These are phyloP conservation scores for Astrocystis sublimbata DNA, from an alignment of 495 filamentous ascomycete genomes.

Conservation along the genomic window DNA sequence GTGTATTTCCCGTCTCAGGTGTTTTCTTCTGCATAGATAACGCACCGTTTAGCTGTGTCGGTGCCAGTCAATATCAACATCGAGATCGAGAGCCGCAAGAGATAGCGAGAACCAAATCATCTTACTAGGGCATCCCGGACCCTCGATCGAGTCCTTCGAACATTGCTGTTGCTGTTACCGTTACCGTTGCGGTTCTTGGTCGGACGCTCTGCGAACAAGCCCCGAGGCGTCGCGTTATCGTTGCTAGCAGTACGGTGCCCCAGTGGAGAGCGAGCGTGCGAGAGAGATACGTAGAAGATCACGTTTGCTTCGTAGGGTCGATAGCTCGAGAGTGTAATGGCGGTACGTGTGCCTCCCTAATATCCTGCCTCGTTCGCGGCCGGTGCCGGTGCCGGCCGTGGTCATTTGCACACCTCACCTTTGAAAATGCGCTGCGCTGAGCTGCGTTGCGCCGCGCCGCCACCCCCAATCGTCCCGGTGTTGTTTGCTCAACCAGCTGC, in stretches of 20 bases:
- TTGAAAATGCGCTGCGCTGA: neutral
- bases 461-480: neutral
- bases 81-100: neutral
- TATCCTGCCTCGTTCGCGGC: neutral
- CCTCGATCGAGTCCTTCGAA: conserved; percentile 4
- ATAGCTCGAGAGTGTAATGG: conserved; percentile 21
- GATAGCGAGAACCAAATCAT: conserved; percentile 4
- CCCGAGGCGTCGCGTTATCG: neutral
- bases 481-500: neutral
- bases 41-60: neutral
- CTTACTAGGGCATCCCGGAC: neutral
- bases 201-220: neutral
- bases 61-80: neutral
- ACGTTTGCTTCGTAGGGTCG: conserved; percentile 9
- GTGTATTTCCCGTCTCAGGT: conserved; percentile 5
- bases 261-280: conserved; percentile 8
- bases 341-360: conserved; percentile 15
- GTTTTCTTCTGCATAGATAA: conserved; percentile 6
- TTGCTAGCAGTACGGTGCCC: neutral
- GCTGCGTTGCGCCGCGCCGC: too few species aligned
- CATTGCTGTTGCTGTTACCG: neutral
- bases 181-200: too few species aligned
- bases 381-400: neutral
- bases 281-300: too few species aligned
- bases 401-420: neutral